Conservation (phyloP, 768 basidiomycete genomes). For the Naganishia randhawae region DNA sequence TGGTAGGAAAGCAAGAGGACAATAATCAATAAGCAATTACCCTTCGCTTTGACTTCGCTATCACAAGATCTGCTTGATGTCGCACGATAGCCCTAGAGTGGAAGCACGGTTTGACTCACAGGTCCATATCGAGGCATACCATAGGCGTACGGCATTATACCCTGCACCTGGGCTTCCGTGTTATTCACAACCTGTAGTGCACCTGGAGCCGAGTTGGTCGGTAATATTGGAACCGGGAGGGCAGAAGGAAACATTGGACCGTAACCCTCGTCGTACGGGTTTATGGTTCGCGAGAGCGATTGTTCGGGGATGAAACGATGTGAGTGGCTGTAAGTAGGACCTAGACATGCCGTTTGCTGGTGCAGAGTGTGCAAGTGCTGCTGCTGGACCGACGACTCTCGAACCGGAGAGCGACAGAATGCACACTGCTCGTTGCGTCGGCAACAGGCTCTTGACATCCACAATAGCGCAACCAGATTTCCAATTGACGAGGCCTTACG, state of each 20-base stretch:
- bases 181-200: background rate
- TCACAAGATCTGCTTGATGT: background rate
- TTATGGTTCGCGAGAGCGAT: background rate
- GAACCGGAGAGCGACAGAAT: background rate
- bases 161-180: background rate
- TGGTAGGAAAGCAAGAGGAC: background rate
- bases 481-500: too few relatives aligned
- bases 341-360: background rate
- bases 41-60: too few relatives aligned
- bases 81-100: background rate
- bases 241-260: constrained; percentile 1
- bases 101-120: background rate
- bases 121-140: constrained; percentile 23
- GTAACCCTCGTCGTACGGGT: background rate
- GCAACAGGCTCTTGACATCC: background rate
- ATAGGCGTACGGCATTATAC: constrained; percentile 13
- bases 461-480: too few relatives aligned
- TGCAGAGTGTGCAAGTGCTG: background rate
- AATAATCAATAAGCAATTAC: background rate
- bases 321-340: background rate
- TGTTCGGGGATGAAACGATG: background rate
- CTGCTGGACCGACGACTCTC: background rate
- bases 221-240: background rate
- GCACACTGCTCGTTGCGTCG: background rate
- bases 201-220: background rate